Percentiles rank a stretch among this genome's conserved stretches.
phyloP scores from a whole-genome alignment of 495 filamentous ascomycete species.

The Opeltia flavorubescens region DNA sequence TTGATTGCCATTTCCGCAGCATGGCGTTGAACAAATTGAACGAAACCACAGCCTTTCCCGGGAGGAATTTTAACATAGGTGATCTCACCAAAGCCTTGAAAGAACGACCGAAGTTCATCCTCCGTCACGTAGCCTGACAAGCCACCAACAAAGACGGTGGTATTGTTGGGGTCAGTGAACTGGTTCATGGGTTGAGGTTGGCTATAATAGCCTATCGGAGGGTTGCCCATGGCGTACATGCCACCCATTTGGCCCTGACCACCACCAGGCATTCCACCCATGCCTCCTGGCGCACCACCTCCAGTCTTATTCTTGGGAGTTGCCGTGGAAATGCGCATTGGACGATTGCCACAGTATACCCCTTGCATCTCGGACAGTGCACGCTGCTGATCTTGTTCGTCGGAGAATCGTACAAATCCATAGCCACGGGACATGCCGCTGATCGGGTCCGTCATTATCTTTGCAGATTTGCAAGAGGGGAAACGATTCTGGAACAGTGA shows the following conservation, averaged over 20 bases:
- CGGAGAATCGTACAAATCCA: slow-evolving; percentile 93
- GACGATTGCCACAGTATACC: slow-evolving; percentile 96
- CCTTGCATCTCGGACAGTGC: slow-evolving; percentile 97
- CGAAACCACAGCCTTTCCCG: slow-evolving; percentile 97
- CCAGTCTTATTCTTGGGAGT: slow-evolving; percentile 88
- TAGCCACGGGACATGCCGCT: slow-evolving; percentile 96
- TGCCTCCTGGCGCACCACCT: slow-evolving; percentile 38
- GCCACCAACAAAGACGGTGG: slow-evolving; percentile 95
- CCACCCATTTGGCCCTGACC: slow-evolving; percentile 28
- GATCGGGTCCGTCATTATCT: slow-evolving; percentile 99
- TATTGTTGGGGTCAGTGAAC: slow-evolving; percentile 99
- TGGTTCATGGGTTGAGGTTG: slow-evolving; percentile 96
- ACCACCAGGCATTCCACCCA: slow-evolving; percentile 40
- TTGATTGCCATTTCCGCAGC: slow-evolving; percentile 99
- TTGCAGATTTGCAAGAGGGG: slow-evolving; percentile 95
- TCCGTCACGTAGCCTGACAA: slow-evolving; percentile 97
- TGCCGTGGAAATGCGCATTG: slow-evolving; percentile 96
- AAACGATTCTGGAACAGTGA: slow-evolving; percentile 94
- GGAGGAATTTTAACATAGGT: slow-evolving; percentile 99
- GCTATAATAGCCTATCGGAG: slow-evolving; percentile 70
- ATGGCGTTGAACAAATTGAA: slow-evolving; percentile 98
- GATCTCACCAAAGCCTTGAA: slow-evolving; percentile 98
- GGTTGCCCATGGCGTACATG: slow-evolving; percentile 56
- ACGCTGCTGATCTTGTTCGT: slow-evolving; percentile 87
- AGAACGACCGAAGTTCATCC: slow-evolving; percentile 97